These are phyloP conservation scores for Paramecium pentaurelia DNA, from an alignment of 73 alveolate species.

Conservation along the genomic window DNA sequence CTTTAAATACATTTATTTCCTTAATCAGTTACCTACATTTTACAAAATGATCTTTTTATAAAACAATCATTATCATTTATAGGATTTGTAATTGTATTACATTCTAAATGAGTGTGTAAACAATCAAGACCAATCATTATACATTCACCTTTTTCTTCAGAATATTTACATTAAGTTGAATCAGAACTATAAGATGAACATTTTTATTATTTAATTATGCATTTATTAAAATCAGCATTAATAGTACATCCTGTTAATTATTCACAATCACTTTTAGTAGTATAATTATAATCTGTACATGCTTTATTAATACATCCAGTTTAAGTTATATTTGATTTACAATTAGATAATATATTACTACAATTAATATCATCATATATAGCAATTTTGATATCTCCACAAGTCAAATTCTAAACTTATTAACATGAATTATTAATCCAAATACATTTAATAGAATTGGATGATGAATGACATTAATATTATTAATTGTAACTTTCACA, in stretches of 20 bases:
- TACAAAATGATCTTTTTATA: background rate
- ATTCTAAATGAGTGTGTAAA: background rate
- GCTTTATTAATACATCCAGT: background rate
- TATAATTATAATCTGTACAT: background rate
- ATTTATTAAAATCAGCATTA: background rate
- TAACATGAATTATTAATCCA: background rate
- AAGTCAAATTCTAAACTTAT: background rate
- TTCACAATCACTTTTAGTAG: background rate
- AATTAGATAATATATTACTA: background rate
- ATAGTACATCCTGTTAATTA: background rate
- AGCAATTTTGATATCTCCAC: background rate
- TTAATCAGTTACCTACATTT: background rate
- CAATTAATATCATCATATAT: background rate
- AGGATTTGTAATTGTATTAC: background rate
- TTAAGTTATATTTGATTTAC: background rate
- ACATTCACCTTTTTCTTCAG: background rate
- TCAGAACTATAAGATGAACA: background rate
- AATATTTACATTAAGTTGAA: background rate
- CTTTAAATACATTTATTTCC: background rate
- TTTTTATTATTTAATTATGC: background rate
- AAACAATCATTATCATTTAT: background rate
- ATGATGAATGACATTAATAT: background rate
- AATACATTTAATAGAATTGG: background rate
- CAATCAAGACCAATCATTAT: background rate
- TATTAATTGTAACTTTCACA: background rate